Percentiles rank a stretch among this genome's conserved stretches.
These are phyloP conservation scores for Pseudoneurospora amorphoporcata DNA, from an alignment of 495 filamentous ascomycete species.

Conservation along the genomic window DNA sequence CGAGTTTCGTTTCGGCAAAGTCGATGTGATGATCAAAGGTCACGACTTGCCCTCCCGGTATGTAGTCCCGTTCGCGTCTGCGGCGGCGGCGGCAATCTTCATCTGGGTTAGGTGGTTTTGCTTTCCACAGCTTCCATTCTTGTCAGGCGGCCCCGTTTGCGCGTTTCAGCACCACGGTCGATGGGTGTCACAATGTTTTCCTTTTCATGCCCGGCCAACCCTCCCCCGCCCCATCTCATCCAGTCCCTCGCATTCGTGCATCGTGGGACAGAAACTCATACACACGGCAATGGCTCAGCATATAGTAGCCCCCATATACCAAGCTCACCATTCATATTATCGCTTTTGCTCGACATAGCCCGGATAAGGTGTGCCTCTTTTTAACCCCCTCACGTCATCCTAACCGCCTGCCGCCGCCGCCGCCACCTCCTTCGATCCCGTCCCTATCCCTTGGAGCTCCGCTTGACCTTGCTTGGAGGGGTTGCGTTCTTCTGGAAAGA, in stretches of 20 bases:
- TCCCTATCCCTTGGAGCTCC: background rate
- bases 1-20: background rate
- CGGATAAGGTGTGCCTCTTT: background rate
- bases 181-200: background rate
- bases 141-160: background rate
- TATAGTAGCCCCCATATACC: background rate
- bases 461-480: background rate
- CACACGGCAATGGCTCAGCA: background rate
- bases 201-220: background rate
- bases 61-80: background rate
- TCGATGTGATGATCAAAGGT: background rate
- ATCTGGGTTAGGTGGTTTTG: background rate
- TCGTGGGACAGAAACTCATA: background rate
- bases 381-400: background rate
- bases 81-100: background rate
- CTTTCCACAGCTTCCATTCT: background rate
- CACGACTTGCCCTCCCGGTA: background rate
- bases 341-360: background rate
- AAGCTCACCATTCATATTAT: background rate
- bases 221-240: background rate
- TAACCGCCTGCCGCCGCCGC: background rate
- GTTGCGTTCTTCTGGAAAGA: background rate
- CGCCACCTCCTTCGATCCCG: background rate
- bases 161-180: background rate
- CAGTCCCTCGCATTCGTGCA: background rate